phyloP scores from a whole-genome alignment of 2,329 filamentous ascomycete genomes.

The Scedosporium aurantiacum region DNA sequence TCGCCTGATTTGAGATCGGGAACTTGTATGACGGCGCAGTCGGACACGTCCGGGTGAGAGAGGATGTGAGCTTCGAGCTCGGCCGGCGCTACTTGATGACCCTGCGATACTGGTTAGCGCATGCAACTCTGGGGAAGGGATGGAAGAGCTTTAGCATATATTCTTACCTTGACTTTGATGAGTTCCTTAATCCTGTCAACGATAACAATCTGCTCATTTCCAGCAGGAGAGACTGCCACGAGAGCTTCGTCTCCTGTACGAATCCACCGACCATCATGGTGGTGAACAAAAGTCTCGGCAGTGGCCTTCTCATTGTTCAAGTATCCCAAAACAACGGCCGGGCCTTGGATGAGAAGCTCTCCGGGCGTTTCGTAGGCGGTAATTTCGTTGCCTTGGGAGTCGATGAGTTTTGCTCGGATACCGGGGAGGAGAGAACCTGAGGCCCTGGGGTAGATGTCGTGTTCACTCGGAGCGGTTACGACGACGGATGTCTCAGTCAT shows the following conservation, averaged over 20 bases:
- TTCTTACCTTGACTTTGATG: constrained; percentile 37
- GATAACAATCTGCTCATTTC: constrained; percentile 66
- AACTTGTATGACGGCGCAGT: constrained; percentile 68
- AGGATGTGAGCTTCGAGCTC: constrained; percentile 75
- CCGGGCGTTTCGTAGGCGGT: constrained; percentile 53
- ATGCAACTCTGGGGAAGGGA: too few relatives aligned
- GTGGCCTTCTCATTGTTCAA: constrained; percentile 71
- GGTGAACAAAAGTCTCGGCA: constrained; percentile 54
- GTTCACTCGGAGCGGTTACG: constrained; percentile 44
- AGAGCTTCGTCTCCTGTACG: constrained; percentile 71
- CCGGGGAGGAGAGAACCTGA: constrained; percentile 61
- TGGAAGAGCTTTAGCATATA: too few relatives aligned
- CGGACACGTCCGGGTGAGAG: constrained; percentile 61
- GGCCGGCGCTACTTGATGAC: constrained; percentile 71
- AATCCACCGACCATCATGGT: constrained; percentile 57
- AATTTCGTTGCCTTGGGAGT: constrained; percentile 58
- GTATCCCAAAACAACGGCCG: constrained; percentile 65
- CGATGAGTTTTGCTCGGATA: constrained; percentile 54
- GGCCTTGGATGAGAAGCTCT: constrained; percentile 65
- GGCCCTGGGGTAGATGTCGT: constrained; percentile 60
- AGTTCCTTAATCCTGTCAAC: constrained; percentile 53
- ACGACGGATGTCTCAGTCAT: constrained; percentile 71
- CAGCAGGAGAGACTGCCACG: constrained; percentile 47
- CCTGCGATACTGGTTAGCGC: constrained; percentile 26
- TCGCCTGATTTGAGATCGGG: constrained; percentile 52